Base-by-base conservation (phyloP, 495 filamentous ascomycete species). In the Aspergillus hancockii region DNA sequence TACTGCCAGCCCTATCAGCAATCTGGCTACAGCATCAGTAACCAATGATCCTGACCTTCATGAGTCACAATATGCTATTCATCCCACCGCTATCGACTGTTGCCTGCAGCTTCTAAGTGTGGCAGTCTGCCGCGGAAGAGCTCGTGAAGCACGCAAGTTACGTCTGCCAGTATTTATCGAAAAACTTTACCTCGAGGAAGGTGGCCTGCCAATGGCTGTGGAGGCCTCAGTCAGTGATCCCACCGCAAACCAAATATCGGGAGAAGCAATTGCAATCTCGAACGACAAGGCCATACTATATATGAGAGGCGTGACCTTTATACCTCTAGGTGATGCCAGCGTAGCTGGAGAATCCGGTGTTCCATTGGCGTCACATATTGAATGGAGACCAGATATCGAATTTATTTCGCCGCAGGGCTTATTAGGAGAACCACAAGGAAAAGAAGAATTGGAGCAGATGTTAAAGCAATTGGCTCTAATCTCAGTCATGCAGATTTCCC, bases 1-100 rank as follows among this genome's bases (percentile, higher is more conserved):
- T 54, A 59, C 60, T 45, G 67, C 72, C 22, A 55, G 65, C 50
- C 55, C 65, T 6, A 47, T 51, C 4, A 30, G 66, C 30, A 1
- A 58, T 55, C 23, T 55, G 57, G 49, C 62, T 9, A 41, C 55
- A n/a, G 75, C 67, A 4, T 61, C 59, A 4, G 62, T 72, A 16
- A 57, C 23, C 14, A 41, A 51, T 38, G 30, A 12, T 8, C 19
- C 34, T 6, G 12, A 31, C 18, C 32, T 56, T 32, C 23, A 57
- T 23, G 51, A 64, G 31, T 52, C 58, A 47, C 0, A 43, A 4
- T 79, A 73, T 59, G 32, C 57, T 0, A 54, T 76, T 10, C 79
- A 84, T 49, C 78, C 80, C 0, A 66, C 68, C 4, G 60, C 63
- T n/a, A 77, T 82, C 12, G 79, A 82, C 54, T 59, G 60, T 0